Conservation (phyloP, 1,139 yeast species). For the Kurtzmaniella natalensis region DNA sequence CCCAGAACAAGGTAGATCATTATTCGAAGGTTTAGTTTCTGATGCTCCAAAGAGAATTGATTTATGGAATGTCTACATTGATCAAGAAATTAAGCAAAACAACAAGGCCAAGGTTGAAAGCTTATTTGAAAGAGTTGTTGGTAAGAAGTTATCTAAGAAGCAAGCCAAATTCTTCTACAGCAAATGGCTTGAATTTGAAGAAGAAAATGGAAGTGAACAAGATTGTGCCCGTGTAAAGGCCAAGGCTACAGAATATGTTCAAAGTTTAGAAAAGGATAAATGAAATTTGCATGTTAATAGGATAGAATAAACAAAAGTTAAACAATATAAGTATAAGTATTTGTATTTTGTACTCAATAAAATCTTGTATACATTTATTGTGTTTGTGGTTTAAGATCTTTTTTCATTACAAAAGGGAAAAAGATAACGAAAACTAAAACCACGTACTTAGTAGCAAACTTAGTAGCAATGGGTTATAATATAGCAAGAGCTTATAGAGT, state of each 20-base stretch:
- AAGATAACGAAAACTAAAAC: no score
- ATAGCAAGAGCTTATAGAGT: no score
- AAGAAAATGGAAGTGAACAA: slow-evolving; percentile 61
- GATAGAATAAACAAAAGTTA: slow-evolving; percentile 3
- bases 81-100: slow-evolving; percentile 73
- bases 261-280: slow-evolving; percentile 15
- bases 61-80: slow-evolving; percentile 91
- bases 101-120: slow-evolving; percentile 65
- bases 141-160: slow-evolving; percentile 71
- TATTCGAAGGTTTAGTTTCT: slow-evolving; percentile 86
- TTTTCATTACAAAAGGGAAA: no score
- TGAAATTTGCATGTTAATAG: slow-evolving; percentile 6
- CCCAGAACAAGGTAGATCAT: slow-evolving; percentile 88
- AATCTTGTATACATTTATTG: no score
- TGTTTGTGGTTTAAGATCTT: no score
- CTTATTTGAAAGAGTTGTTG: slow-evolving; percentile 74
- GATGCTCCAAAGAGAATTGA: slow-evolving; percentile 92
- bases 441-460: no score
- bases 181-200: slow-evolving; percentile 85
- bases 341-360: no score
- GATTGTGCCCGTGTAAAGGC: slow-evolving; percentile 84
- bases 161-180: slow-evolving; percentile 94
- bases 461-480: no score
- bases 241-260: slow-evolving; percentile 77
- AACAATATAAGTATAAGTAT: no score